These are phyloP conservation scores for Dianthus caryophyllus DNA, from an alignment of 148 eudicot species.

Conservation along the genomic window DNA sequence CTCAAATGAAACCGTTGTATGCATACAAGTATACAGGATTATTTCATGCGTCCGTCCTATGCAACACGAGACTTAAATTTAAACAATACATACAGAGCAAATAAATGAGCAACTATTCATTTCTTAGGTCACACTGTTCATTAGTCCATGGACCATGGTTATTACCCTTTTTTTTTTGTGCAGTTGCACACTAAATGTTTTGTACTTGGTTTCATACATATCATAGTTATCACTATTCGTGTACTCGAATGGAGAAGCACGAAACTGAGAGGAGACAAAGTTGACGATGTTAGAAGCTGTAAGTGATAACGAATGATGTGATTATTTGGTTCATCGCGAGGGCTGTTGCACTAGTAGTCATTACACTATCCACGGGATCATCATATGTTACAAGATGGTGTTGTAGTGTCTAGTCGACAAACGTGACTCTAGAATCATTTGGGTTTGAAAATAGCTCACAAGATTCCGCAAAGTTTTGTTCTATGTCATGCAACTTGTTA, in stretches of 20 bases:
- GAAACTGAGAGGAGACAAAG: too few relatives aligned
- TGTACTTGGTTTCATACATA: slow-evolving; percentile 13
- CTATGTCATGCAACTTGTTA: not conserved
- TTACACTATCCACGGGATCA: not conserved
- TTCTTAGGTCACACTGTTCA: not conserved
- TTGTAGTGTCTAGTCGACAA: not conserved
- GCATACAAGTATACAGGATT: too few relatives aligned
- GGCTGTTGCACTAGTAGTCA: not conserved
- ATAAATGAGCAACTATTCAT: slow-evolving; percentile 6
- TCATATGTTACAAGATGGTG: not conserved
- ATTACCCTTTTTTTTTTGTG: not conserved
- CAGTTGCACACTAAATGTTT: slow-evolving; percentile 4
- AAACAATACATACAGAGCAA: slow-evolving; percentile 4
- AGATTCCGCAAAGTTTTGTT: not conserved
- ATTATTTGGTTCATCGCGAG: not conserved
- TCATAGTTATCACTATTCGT: slow-evolving; percentile 3
- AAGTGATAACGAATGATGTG: not conserved
- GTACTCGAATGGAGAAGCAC: too few relatives aligned
- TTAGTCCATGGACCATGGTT: not conserved
- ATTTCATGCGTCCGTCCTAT: too few relatives aligned
- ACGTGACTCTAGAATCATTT: not conserved
- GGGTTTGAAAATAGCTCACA: not conserved
- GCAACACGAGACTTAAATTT: not conserved
- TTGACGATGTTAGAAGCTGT: too few relatives aligned
- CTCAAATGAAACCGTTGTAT: too few relatives aligned